Evolutionary conservation across 106 monocot species (phyloP), one percentile per base, ranked within the genome.

Genomic region (Alisma plantagoaquatica): DNA sequence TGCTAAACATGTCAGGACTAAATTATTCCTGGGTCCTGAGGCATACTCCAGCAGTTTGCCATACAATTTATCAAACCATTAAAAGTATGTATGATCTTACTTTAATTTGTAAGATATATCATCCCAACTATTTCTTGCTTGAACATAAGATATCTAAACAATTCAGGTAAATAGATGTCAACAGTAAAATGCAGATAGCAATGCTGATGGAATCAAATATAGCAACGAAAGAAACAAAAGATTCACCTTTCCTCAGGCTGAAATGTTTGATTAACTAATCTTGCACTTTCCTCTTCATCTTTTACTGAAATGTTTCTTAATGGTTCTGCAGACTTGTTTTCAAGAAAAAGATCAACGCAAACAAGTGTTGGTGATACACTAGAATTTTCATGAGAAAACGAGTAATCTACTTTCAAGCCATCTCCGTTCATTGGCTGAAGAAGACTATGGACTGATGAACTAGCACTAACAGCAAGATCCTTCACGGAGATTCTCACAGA

Each of bases 401-500:
- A 57, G 72, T 81, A 90, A 43, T 76, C 64, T 27, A 98, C 71
- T 57, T 38, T 75, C 67, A 90, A 72, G 2, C 85, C 96, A 68
- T 74, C 76, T 30, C 66, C 68, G 54, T 66, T 81, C 57, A 54
- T 56, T 57, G 89, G 70, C 48, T 98, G 83, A 24, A 98, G 70
- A 49, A 98, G 79, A 5, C 21, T 61, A 27, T 65, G 73, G 29
- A 69, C 23, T 57, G 72, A 82, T 26, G 82, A 79, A 17, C 65
- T 71, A 24, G 82, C 51, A 61, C 46, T 65, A 22, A 67, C 50
- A 33, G 33, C 57, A 55, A 83, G 71, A 56, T 98, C 84, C 35
- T 73, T 90, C 32, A 98, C 31, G 41, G 89, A 98, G 27, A 98
- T 73, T 70, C 89, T 90, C 23, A 78, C 62, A 56, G 65, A 67